phyloP scores from a whole-genome alignment of 2,329 filamentous ascomycete genomes.

The Cladosporium austrohemisphaericum region DNA sequence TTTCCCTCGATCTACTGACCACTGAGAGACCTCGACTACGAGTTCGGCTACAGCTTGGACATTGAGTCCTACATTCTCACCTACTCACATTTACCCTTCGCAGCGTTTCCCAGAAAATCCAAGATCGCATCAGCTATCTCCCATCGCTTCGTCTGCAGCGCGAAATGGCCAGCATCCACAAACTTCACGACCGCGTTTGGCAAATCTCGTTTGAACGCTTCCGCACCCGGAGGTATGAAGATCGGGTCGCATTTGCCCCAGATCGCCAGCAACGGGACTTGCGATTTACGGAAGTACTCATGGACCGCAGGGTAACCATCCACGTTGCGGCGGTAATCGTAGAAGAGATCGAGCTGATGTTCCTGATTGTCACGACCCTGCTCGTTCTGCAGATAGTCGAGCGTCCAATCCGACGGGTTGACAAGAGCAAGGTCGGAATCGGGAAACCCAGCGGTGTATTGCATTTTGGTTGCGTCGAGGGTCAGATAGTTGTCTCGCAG shows the following conservation, averaged over 20 bases:
- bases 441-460: constrained; percentile 28
- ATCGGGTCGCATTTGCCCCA: constrained; percentile 58
- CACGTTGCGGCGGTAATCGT: constrained; percentile 56
- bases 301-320: constrained; percentile 59
- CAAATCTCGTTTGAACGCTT: constrained; percentile 52
- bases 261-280: constrained; percentile 53
- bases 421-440: constrained; percentile 32
- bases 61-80: too few species aligned
- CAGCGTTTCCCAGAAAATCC: constrained; percentile 32
- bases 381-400: constrained; percentile 41
- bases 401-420: constrained; percentile 45
- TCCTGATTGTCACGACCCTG: constrained; percentile 50
- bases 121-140: constrained; percentile 37
- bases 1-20: too few species aligned
- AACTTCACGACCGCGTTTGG: constrained; percentile 47
- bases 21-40: too few species aligned
- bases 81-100: too few species aligned
- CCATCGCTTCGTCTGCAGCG: constrained; percentile 40
- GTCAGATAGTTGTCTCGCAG: constrained; percentile 37
- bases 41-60: too few species aligned
- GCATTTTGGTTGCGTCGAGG: constrained; percentile 36
- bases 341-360: constrained; percentile 55
- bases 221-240: constrained; percentile 50
- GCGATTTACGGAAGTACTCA: constrained; percentile 48
- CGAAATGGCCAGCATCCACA: constrained; percentile 57